Conservation (phyloP, 2,329 filamentous ascomycete species). For the Neopestalotiopsis rosae region DNA sequence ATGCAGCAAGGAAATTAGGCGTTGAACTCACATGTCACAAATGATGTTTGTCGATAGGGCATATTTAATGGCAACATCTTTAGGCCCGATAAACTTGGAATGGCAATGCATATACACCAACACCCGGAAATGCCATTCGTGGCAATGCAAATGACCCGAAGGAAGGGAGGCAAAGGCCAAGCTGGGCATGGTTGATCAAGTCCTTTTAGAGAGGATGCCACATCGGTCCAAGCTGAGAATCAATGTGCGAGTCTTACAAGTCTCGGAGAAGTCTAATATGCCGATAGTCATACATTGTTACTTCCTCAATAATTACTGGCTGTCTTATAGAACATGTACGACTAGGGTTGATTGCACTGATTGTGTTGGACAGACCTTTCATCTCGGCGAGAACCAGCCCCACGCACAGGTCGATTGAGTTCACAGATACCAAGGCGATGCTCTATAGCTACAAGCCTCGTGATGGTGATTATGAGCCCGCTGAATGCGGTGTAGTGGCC, state of each 20-base stretch:
- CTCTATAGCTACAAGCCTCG: background rate
- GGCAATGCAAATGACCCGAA: too few relatives aligned
- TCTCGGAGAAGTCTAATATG: background rate
- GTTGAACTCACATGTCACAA: background rate
- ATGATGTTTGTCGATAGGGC: background rate
- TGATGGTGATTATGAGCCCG: too few relatives aligned
- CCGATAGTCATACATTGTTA: slow-evolving; percentile 1
- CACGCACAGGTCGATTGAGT: background rate
- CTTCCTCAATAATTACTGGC: background rate
- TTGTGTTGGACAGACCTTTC: background rate
- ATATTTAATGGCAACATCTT: background rate
- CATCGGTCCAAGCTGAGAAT: background rate
- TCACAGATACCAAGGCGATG: background rate
- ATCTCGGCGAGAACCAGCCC: background rate
- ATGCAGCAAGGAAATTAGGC: slow-evolving; percentile 2
- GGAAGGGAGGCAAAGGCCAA: background rate
- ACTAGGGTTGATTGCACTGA: background rate
- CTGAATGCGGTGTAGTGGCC: background rate
- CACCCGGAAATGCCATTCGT: too few relatives aligned
- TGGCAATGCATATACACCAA: too few relatives aligned
- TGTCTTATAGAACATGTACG: background rate
- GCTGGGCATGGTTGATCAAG: background rate
- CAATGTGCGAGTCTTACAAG: background rate
- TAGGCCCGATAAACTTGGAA: background rate
- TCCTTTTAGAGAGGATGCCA: background rate